These are phyloP conservation scores for Wakefieldia striispora DNA, from an alignment of 768 basidiomycete species.

Conservation along the genomic window DNA sequence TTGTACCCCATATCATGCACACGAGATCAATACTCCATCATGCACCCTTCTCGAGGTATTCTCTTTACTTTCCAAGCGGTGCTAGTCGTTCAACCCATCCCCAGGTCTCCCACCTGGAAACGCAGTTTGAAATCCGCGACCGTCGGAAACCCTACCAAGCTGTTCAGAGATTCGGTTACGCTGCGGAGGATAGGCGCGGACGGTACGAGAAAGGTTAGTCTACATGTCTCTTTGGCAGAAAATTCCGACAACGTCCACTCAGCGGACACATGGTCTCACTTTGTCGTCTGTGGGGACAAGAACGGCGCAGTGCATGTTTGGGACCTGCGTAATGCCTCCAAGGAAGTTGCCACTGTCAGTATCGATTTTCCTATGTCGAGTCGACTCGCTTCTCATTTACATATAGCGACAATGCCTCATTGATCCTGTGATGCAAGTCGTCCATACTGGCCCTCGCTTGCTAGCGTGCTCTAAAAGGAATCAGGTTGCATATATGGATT, in stretches of 20 bases:
- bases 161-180: conserved; percentile 46
- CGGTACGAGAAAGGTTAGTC: conserved; percentile 44
- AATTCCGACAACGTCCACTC: conserved; percentile 9
- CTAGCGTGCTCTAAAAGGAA: conserved; percentile 40
- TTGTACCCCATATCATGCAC: conserved; percentile 44
- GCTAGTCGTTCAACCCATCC: not conserved
- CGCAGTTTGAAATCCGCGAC: conserved; percentile 53
- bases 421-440: conserved; percentile 39
- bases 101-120: conserved; percentile 49
- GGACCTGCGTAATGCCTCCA: conserved; percentile 44
- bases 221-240: conserved; percentile 3
- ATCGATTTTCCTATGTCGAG: not conserved
- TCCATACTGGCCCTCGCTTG: conserved; percentile 32
- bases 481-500: conserved; percentile 30
- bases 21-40: conserved; percentile 36
- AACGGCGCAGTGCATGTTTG: conserved; percentile 44
- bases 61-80: not conserved
- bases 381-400: not conserved
- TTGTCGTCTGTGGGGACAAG: conserved; percentile 44
- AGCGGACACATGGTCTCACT: conserved; percentile 32
- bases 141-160: conserved; percentile 36
- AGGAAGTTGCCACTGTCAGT: conserved; percentile 24
- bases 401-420: conserved; percentile 35
- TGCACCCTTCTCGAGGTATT: conserved; percentile 46
- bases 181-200: conserved; percentile 36